These are phyloP conservation scores for Macrocybe gigantea DNA, from an alignment of 768 basidiomycete genomes.

Conservation along the genomic window DNA sequence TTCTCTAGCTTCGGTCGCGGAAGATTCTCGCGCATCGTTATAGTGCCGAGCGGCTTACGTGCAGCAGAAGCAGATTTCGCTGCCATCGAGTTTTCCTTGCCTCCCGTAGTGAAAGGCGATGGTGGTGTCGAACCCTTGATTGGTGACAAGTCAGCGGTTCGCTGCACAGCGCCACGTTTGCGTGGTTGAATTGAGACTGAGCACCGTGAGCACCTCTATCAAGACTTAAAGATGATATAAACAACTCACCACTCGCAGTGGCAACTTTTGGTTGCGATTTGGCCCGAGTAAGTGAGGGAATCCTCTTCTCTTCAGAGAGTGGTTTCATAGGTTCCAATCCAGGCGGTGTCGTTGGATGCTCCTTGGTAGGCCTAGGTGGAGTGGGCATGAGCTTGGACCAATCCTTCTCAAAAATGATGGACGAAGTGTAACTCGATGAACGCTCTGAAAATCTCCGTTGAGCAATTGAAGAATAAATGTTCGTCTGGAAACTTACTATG, in stretches of 20 bases:
- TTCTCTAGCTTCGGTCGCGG: constrained; percentile 5
- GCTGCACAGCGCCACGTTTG: constrained; percentile 30
- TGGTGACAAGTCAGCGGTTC: constrained; percentile 37
- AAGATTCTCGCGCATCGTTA: constrained; percentile 20
- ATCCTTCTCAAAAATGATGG: constrained; percentile 47
- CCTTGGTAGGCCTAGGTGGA: constrained; percentile 20
- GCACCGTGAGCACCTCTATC: background rate
- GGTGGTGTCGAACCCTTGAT: constrained; percentile 48
- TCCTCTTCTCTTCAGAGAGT: constrained; percentile 7
- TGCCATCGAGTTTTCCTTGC: constrained; percentile 34
- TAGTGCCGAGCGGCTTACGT: constrained; percentile 26
- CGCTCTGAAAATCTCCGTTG: constrained; percentile 27
- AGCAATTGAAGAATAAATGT: background rate
- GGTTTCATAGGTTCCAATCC: constrained; percentile 14
- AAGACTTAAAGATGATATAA: background rate
- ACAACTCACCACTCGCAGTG: constrained; percentile 28
- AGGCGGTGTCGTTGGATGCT: constrained; percentile 26
- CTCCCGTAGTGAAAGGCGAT: constrained; percentile 28
- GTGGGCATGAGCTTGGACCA: constrained; percentile 30
- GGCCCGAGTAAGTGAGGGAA: constrained; percentile 12
- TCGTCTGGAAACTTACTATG: constrained; percentile 34
- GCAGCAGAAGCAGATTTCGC: constrained; percentile 14
- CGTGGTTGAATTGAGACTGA: constrained; percentile 23
- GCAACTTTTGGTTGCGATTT: constrained; percentile 42
- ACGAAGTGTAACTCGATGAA: constrained; percentile 41